These are phyloP conservation scores for Scopulariopsis brevicaulis DNA, from an alignment of 2,329 filamentous ascomycete species.

Conservation along the genomic window DNA sequence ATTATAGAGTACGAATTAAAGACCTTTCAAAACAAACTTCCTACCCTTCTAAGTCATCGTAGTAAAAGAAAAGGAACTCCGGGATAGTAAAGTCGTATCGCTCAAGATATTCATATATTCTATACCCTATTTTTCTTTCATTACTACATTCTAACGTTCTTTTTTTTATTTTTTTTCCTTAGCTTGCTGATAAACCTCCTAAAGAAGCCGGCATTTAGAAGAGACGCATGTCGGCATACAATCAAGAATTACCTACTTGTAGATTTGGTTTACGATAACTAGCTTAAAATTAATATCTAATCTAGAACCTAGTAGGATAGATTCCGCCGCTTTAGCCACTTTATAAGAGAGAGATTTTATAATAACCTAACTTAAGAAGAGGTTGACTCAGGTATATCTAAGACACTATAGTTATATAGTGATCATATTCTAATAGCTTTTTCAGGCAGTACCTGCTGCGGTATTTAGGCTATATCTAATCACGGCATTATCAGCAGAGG, in stretches of 20 bases:
- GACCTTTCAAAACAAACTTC: not conserved
- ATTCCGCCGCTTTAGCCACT: slow-evolving; percentile 20
- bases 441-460: not conserved
- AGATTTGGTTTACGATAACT: not conserved
- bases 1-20: not conserved
- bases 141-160: not conserved
- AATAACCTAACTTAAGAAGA: not conserved
- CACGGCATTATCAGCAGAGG: slow-evolving; percentile 35
- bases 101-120: not conserved
- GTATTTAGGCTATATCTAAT: not conserved
- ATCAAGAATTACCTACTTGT: not conserved
- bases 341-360: not conserved
- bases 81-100: not conserved
- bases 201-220: not conserved
- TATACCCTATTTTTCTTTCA: not conserved
- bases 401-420: not conserved
- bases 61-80: not conserved
- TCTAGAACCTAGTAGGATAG: slow-evolving; percentile 27
- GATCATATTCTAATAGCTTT: no score
- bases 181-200: not conserved
- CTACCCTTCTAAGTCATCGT: not conserved
- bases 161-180: no score
- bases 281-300: slow-evolving; percentile 17
- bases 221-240: not conserved
- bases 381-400: not conserved